phyloP scores from a whole-genome alignment of 2,329 filamentous ascomycete species.

The Xylaria sp. region DNA sequence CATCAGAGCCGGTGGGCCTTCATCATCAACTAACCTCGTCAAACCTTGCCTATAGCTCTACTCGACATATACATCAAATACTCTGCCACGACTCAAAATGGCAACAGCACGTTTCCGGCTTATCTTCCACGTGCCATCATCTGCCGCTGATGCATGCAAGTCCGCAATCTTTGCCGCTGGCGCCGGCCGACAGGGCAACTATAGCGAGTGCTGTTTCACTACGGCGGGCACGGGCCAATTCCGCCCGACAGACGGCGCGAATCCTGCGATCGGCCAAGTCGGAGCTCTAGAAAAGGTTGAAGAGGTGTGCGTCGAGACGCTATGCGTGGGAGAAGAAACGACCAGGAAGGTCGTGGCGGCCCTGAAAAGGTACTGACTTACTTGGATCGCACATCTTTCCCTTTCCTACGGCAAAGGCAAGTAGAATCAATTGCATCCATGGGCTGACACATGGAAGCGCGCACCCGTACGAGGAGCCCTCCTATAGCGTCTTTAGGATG shows the following conservation, averaged over 20 bases:
- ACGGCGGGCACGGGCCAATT: slow-evolving; percentile 67
- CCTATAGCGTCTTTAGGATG: slow-evolving; percentile 54
- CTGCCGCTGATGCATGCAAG: slow-evolving; percentile 56
- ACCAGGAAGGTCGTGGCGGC: slow-evolving; percentile 63
- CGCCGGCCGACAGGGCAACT: slow-evolving; percentile 59
- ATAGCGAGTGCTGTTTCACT: slow-evolving; percentile 61
- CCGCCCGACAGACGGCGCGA: slow-evolving; percentile 63
- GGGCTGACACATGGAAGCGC: slow-evolving; percentile 40
- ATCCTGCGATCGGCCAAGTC: slow-evolving; percentile 65
- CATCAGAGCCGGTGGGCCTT: too few species aligned
- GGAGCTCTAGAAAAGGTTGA: slow-evolving; percentile 63
- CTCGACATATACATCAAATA: too few species aligned
- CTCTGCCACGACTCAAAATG: too few species aligned
- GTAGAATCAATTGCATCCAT: not conserved
- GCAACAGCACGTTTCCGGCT: slow-evolving; percentile 45
- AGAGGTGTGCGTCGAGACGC: slow-evolving; percentile 67
- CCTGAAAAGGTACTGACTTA: slow-evolving; percentile 69
- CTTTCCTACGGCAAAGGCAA: not conserved
- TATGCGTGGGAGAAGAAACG: slow-evolving; percentile 65
- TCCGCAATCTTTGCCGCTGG: slow-evolving; percentile 62
- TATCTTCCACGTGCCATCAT: slow-evolving; percentile 56
- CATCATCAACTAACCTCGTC: too few species aligned
- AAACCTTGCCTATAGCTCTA: too few species aligned
- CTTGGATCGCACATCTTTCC: slow-evolving; percentile 49
- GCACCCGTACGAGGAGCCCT: slow-evolving; percentile 59